Conservation (phyloP, 768 basidiomycete species). For the Mycena haematopus region DNA sequence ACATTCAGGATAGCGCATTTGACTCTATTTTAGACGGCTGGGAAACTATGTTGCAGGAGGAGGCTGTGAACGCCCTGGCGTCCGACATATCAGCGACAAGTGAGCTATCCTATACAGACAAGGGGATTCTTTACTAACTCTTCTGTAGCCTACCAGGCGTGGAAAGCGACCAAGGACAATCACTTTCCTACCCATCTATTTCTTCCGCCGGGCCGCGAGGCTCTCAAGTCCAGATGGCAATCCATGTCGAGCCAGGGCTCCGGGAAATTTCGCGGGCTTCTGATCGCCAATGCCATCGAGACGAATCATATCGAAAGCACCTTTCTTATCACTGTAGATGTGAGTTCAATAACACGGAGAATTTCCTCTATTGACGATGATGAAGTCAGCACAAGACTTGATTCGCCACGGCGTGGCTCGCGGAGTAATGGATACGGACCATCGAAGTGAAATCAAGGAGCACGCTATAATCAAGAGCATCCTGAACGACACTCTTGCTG, state of each 20-base stretch:
- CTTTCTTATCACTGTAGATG: constrained; percentile 32
- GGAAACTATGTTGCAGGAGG: constrained; percentile 9
- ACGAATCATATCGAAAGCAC: constrained; percentile 38
- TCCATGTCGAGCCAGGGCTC: constrained; percentile 23
- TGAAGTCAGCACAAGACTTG: constrained; percentile 33
- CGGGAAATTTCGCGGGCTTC: constrained; percentile 27
- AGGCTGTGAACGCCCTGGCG: constrained; percentile 1
- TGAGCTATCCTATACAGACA: not conserved
- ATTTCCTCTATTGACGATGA: not conserved
- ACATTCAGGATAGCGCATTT: constrained; percentile 2
- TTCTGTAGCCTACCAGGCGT: constrained; percentile 30
- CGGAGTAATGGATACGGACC: constrained; percentile 26
- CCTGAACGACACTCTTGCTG: constrained; percentile 37
- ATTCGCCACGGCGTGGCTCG: constrained; percentile 32
- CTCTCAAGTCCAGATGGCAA: constrained; percentile 31
- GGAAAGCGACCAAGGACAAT: constrained; percentile 33
- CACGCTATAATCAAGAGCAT: constrained; percentile 34
- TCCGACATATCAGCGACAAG: constrained; percentile 6
- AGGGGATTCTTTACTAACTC: constrained; percentile 2
- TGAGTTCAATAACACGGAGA: constrained; percentile 22
- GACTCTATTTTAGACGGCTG: constrained; percentile 1
- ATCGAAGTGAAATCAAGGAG: constrained; percentile 33
- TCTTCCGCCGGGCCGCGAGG: constrained; percentile 32
- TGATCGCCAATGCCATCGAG: constrained; percentile 36
- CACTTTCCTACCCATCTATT: constrained; percentile 34